Evolutionary conservation across 371 early-diverging fungal genomes (phyloP).

Genomic region (Actinomucor elegans): DNA sequence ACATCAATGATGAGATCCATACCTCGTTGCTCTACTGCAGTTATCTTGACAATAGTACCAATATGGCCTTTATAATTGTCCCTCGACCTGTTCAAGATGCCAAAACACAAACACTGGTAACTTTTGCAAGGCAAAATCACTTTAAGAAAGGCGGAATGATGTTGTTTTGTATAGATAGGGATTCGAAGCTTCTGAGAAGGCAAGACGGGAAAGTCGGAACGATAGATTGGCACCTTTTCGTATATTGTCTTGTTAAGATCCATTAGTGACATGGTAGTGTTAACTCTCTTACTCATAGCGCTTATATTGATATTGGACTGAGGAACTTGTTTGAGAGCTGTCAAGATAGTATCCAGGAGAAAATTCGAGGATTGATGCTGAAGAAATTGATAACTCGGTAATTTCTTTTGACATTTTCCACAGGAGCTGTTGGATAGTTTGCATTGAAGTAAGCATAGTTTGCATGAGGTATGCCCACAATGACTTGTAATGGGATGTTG

Average conservation of each 20-base stretch:
- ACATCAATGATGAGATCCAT: conserved; percentile 43
- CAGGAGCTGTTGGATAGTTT: conserved; percentile 20
- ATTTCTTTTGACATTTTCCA: conserved; percentile 19
- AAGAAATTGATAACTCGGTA: conserved; percentile 29
- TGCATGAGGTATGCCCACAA: conserved; percentile 77
- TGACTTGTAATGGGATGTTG: conserved; percentile 61
- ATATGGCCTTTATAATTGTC: conserved; percentile 25
- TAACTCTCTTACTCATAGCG: background rate
- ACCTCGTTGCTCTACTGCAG: conserved; percentile 26
- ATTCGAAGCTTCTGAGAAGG: conserved; percentile 22
- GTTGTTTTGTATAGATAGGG: conserved; percentile 7
- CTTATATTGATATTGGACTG: background rate
- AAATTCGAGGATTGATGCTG: conserved; percentile 18
- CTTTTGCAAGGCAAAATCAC: conserved; percentile 7
- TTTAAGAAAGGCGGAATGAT: background rate
- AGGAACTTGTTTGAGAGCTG: background rate
- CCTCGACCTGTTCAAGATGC: conserved; percentile 9
- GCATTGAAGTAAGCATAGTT: conserved; percentile 45
- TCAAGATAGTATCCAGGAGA: background rate
- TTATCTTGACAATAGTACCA: conserved; percentile 44
- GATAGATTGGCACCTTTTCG: conserved; percentile 13
- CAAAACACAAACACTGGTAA: conserved; percentile 11
- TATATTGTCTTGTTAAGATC: background rate
- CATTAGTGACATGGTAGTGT: conserved; percentile 2
- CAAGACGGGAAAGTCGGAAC: conserved; percentile 11